phyloP scores from a whole-genome alignment of 2,329 filamentous ascomycete genomes.

The Epichloe uncinata region DNA sequence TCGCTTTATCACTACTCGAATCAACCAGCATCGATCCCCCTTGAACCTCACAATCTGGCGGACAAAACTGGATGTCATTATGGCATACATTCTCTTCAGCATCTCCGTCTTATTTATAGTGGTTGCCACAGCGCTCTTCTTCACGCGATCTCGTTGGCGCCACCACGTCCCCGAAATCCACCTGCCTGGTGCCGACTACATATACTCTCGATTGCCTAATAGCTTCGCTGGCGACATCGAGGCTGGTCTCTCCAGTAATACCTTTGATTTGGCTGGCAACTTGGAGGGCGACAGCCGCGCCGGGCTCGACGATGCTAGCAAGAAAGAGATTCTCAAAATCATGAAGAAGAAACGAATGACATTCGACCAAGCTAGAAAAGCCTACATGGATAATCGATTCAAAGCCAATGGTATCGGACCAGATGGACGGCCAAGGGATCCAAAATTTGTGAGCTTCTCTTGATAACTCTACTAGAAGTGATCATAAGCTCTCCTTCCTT shows the following conservation, averaged over 20 bases:
- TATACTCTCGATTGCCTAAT: conserved; percentile 66
- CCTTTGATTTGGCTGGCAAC: conserved; percentile 74
- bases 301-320: conserved; percentile 69
- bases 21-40: neutral
- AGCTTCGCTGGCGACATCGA: conserved; percentile 79
- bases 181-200: conserved; percentile 41
- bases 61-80: conserved; percentile 23
- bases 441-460: conserved; percentile 86
- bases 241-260: conserved; percentile 67
- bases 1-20: neutral
- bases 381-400: conserved; percentile 78
- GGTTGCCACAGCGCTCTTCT: conserved; percentile 61
- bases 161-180: conserved; percentile 49
- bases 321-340: conserved; percentile 71
- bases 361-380: conserved; percentile 82
- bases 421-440: conserved; percentile 78
- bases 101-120: conserved; percentile 60
- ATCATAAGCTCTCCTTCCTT: neutral
- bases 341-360: conserved; percentile 75
- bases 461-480: conserved; percentile 9
- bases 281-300: conserved; percentile 67
- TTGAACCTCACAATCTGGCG: neutral
- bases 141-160: conserved; percentile 69
- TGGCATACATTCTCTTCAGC: conserved; percentile 73
- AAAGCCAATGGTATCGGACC: conserved; percentile 76